phyloP scores from a whole-genome alignment of 768 basidiomycete species.

The Tylopilus vinaceipallidus region DNA sequence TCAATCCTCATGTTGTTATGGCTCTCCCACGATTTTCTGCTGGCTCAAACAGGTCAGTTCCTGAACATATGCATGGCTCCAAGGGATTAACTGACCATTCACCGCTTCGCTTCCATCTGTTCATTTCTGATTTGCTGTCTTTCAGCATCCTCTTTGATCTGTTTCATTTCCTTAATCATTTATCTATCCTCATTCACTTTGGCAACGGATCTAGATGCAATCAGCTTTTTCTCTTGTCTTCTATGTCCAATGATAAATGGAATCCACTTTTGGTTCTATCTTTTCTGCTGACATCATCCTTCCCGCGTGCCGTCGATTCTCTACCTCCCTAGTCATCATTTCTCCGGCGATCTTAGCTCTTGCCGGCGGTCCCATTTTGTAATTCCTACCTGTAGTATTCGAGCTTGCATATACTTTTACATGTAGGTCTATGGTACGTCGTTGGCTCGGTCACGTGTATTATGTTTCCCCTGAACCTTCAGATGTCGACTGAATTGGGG shows the following conservation, averaged over 20 bases:
- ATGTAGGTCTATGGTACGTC: not conserved
- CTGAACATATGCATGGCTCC: not conserved
- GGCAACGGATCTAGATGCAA: constrained; percentile 16
- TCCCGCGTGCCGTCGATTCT: not conserved
- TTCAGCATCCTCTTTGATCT: not conserved
- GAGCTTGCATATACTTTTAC: not conserved
- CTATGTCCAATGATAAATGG: not conserved
- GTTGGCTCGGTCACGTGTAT: not conserved
- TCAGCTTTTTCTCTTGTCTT: not conserved
- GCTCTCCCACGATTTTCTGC: constrained; percentile 2
- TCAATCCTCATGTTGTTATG: constrained; percentile 12
- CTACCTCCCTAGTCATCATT: not conserved
- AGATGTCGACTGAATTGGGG: not conserved
- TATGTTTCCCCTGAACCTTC: not conserved
- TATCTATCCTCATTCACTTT: not conserved
- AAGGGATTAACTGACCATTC: not conserved
- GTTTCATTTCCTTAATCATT: constrained; percentile 3
- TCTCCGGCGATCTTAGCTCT: not conserved
- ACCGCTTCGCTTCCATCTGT: not conserved
- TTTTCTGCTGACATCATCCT: not conserved
- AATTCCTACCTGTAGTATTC: constrained; percentile 5
- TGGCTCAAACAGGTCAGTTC: not conserved
- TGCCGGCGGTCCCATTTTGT: not conserved
- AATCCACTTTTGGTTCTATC: not conserved
- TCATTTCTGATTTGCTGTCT: not conserved